phyloP scores from a whole-genome alignment of 2,329 filamentous ascomycete species.

The Pseudogymnoascus sp. region DNA sequence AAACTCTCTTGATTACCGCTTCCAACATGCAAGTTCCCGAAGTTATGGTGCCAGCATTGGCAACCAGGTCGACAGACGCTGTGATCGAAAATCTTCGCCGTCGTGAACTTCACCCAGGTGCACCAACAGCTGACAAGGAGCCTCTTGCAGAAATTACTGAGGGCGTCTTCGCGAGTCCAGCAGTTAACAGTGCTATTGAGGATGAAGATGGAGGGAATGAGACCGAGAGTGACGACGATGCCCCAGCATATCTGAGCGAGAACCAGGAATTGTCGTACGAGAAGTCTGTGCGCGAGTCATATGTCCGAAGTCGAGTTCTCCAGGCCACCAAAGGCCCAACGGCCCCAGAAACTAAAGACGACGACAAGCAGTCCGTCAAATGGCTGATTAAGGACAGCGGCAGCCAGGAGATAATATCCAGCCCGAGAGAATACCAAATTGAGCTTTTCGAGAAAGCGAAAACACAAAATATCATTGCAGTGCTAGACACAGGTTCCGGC shows the following conservation, averaged over 20 bases:
- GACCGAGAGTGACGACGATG: conserved; percentile 15
- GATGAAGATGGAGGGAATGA: conserved; percentile 5
- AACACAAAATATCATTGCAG: conserved; percentile 76
- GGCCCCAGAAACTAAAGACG: conserved; percentile 17
- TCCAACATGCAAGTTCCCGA: neutral
- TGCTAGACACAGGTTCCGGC: conserved; percentile 88
- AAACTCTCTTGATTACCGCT: neutral
- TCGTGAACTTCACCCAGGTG: neutral
- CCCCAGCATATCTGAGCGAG: neutral
- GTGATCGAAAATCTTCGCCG: conserved; percentile 26
- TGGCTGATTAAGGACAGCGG: conserved; percentile 28
- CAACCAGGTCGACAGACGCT: conserved; percentile 22
- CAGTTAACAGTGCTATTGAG: neutral
- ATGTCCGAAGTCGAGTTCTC: conserved; percentile 28
- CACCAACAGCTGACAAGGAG: neutral
- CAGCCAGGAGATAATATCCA: conserved; percentile 53
- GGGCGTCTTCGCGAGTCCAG: neutral
- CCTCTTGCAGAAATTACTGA: neutral
- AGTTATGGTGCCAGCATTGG: conserved; percentile 17
- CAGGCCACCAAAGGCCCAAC: conserved; percentile 24
- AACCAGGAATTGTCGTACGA: conserved; percentile 28
- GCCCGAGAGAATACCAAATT: conserved; percentile 80
- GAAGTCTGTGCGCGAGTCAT: conserved; percentile 41
- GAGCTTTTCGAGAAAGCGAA: conserved; percentile 88
- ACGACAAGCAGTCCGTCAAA: conserved; percentile 24